Conservation (phyloP, 176 grass and related monocot genomes). For the Hyparrhenia diplandra region DNA sequence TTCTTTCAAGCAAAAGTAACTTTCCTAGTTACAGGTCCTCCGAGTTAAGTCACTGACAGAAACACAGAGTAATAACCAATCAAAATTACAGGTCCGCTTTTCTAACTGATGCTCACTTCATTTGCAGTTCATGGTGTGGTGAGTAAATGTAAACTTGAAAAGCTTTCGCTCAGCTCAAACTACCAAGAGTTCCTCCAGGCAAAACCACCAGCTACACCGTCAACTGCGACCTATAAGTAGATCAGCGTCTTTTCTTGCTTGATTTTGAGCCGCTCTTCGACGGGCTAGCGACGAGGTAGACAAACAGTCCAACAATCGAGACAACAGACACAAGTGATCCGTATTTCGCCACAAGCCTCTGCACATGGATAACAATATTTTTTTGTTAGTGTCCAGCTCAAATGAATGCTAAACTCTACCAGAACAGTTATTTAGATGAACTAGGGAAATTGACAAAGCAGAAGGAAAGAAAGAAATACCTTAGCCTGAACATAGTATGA, state of each 20-base stretch:
- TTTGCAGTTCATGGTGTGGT: conserved; percentile 15
- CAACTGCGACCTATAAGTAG: neutral
- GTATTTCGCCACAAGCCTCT: conserved; percentile 69
- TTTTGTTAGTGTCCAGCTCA: neutral
- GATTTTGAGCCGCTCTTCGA: conserved; percentile 54
- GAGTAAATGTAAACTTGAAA: conserved; percentile 29
- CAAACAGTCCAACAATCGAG: conserved; percentile 52
- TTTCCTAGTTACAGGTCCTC: conserved; percentile 17
- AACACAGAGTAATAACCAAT: conserved; percentile 15
- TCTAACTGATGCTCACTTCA: neutral
- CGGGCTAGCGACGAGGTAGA: conserved; percentile 75
- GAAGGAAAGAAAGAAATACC: conserved; percentile 37
- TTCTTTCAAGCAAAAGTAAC: neutral
- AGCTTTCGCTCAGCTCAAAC: neutral
- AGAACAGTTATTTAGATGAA: neutral
- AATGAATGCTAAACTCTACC: neutral
- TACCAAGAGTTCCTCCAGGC: neutral
- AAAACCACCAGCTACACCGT: conserved; percentile 17
- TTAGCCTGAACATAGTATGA: conserved; percentile 55
- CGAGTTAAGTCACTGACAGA: neutral
- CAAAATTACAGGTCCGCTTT: conserved; percentile 30
- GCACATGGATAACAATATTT: conserved; percentile 8
- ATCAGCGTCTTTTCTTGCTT: conserved; percentile 91
- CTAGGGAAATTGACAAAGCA: neutral
- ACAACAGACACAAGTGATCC: conserved; percentile 73